These are phyloP conservation scores for Apiotrichum sp. DNA, from an alignment of 1,284 basidiomycete genomes.

Conservation along the genomic window DNA sequence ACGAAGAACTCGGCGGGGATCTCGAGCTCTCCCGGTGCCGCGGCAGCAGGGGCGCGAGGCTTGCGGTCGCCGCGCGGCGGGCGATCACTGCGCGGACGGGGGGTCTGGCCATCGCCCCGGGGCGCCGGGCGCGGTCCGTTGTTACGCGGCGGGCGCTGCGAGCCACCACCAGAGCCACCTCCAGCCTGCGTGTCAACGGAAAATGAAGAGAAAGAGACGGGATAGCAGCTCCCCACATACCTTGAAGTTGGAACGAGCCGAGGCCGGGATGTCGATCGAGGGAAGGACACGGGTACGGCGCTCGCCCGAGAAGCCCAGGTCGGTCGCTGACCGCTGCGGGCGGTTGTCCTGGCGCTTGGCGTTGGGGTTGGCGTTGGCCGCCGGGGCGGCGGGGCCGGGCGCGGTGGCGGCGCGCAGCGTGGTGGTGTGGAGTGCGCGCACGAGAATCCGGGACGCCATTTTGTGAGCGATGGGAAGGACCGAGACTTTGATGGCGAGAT, in stretches of 20 bases:
- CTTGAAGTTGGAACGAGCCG: not conserved
- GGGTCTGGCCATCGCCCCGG: not conserved
- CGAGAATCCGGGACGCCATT: slow-evolving; percentile 10
- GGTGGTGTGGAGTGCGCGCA: slow-evolving; percentile 10
- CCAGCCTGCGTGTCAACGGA: too few species aligned
- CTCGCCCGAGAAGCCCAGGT: slow-evolving; percentile 5
- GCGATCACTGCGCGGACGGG: too few species aligned
- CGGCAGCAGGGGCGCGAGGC: not conserved
- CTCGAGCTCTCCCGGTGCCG: not conserved
- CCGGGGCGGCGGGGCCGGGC: not conserved
- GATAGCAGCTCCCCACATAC: not conserved
- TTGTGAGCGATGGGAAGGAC: not conserved
- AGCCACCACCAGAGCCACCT: too few species aligned
- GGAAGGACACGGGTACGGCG: slow-evolving; percentile 11
- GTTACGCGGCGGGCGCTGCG: not conserved
- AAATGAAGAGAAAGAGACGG: too few species aligned
- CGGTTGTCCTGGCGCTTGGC: too few species aligned
- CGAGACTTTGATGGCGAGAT: not conserved
- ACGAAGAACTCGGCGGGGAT: slow-evolving; percentile 1
- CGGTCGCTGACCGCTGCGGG: not conserved
- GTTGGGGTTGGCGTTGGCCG: not conserved
- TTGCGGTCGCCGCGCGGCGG: too few species aligned
- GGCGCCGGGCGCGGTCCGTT: not conserved
- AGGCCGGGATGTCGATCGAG: not conserved
- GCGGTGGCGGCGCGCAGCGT: not conserved